phyloP scores from a whole-genome alignment of 192 early-diverging fungal genomes.

The Coemansia sp. region DNA sequence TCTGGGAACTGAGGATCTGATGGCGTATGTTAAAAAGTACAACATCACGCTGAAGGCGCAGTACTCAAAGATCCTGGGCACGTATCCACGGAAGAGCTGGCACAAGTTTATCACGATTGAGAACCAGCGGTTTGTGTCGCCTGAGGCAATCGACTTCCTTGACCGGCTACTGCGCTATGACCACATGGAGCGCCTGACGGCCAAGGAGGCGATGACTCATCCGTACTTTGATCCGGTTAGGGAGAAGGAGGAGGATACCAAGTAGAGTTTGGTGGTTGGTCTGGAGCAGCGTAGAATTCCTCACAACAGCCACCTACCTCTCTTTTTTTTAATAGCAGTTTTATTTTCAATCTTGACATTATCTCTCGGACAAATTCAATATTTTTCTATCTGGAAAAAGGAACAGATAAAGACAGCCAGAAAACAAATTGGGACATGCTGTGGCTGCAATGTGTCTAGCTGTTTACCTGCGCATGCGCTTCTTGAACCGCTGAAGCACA shows the following conservation, averaged over 20 bases:
- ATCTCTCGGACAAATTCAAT: too few species aligned
- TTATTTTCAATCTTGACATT: too few species aligned
- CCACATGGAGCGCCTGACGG: constrained; percentile 84
- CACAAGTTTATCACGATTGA: constrained; percentile 75
- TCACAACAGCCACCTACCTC: too few species aligned
- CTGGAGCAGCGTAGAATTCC: too few species aligned
- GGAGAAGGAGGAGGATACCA: constrained; percentile 15
- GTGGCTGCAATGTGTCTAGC: too few species aligned
- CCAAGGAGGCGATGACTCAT: constrained; percentile 86
- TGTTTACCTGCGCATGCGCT: constrained; percentile 65
- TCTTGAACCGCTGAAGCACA: constrained; percentile 80
- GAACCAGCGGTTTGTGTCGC: constrained; percentile 77
- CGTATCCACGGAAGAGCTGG: constrained; percentile 88
- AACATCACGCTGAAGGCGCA: constrained; percentile 85
- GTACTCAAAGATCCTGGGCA: constrained; percentile 91
- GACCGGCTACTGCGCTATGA: constrained; percentile 90
- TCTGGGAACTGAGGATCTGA: constrained; percentile 93
- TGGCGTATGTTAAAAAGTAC: constrained; percentile 93
- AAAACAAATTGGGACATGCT: too few species aligned
- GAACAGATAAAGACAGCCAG: too few species aligned
- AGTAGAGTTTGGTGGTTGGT: background rate
- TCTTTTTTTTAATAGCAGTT: background rate
- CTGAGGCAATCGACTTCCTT: constrained; percentile 85
- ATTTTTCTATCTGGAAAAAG: too few species aligned
- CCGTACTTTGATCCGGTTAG: constrained; percentile 70